Evolutionary conservation across 2,329 filamentous ascomycete genomes (phyloP).

Genomic region (Neofusicoccum kwambonambiense): DNA sequence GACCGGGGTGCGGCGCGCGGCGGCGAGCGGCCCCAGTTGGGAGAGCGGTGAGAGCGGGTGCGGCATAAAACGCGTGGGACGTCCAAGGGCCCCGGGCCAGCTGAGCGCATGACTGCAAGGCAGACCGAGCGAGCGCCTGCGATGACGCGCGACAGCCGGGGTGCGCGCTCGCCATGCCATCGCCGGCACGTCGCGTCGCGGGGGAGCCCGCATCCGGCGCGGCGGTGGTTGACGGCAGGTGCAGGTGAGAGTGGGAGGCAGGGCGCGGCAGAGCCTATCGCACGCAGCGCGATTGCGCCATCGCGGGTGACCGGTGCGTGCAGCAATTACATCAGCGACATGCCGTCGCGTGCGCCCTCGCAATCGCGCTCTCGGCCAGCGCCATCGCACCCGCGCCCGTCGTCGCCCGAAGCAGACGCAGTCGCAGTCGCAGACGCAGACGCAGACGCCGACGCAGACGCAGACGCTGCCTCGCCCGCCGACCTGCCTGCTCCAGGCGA

Average conservation of each 20-base stretch:
- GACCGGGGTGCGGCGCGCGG: background rate
- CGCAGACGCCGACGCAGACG: no score
- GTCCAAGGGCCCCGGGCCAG: background rate
- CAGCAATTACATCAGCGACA: conserved; percentile 15
- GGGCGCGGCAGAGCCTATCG: background rate
- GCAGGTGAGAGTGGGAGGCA: background rate
- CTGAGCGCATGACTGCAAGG: background rate
- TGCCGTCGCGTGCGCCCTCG: background rate
- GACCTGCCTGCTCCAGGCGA: background rate
- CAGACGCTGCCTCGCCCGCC: background rate
- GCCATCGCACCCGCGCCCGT: background rate
- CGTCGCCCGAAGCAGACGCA: no score
- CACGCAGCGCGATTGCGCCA: conserved; percentile 7
- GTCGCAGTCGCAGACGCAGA: no score
- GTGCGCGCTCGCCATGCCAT: no score
- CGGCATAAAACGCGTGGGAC: conserved; percentile 9
- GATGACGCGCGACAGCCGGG: no score
- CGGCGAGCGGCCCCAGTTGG: background rate
- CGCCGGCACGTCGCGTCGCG: background rate
- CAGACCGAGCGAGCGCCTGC: background rate
- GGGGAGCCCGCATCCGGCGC: background rate
- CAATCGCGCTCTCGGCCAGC: background rate
- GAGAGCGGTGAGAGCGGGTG: conserved; percentile 1
- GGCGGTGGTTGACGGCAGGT: background rate
- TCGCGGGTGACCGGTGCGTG: conserved; percentile 3